Base-by-base conservation (phyloP, 306 rosid species). In the Malus sylvestris region DNA sequence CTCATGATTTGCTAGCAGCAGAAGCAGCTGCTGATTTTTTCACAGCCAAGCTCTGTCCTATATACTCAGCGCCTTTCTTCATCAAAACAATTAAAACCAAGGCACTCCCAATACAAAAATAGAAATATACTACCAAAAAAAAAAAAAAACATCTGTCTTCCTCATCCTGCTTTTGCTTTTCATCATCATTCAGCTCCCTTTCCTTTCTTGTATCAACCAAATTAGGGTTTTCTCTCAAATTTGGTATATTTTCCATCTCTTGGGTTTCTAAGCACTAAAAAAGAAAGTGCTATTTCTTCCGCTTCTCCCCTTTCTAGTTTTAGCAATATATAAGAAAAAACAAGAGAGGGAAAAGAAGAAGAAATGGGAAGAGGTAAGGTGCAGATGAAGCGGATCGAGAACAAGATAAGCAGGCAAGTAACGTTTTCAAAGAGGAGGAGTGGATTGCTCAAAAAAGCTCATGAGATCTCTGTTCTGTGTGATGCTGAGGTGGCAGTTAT, bases 401-500 rank as follows among this genome's bases (percentile, higher is more conserved):
- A 90, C 92, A 92, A 90, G 75, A 88, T 86, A 69, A 92, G 87
- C 45, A 81, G 96, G 44, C 97, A 92, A 84, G 97, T 92, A 10
- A 92, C 97, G 4, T 92, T 92, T 53, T 92, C 97, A 0, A 92
- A 92, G 85, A 78, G 97, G 9, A 76, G 91, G 81, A 81, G 72
- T 0, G 97, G 97, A 3, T 61, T 92, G 38, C 78, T 85, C n/a
- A 92, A 92, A 83, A 92, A 92, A 76, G 97, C 97, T 23, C 80
- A 87, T 57, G 97, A 92, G 90, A 90, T 92, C 82, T 90, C 96
- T 5, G 93, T 90, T 25, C 89, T 92, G 0, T 92, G 97, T 35
- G 97, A 92, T 78, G 93, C 97, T 67, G 89, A 92, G 38, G 96
- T 92, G 0, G 97, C 93, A 52, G 61, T 92, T 72, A 86, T 92